Conservation (phyloP, 129 eudicot genomes). For the Heracleum sosnowskyi region DNA sequence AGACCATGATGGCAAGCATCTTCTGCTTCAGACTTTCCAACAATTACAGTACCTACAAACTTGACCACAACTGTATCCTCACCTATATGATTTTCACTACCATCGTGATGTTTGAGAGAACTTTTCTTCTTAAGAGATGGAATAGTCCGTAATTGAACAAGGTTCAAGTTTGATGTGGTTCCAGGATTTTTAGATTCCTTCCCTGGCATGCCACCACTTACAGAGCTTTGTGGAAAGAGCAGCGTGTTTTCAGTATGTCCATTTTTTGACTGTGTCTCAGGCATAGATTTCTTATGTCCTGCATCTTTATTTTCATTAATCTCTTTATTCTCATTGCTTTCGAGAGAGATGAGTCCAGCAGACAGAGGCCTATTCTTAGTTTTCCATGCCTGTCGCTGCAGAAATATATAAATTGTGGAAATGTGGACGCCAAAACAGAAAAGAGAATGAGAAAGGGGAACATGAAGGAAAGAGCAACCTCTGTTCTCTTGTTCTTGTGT, state of each 20-base stretch:
- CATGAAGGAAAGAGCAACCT: slow-evolving; percentile 24
- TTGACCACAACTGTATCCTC: slow-evolving; percentile 73
- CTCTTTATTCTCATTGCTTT: slow-evolving; percentile 12
- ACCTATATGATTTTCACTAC: slow-evolving; percentile 21
- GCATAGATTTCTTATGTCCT: slow-evolving; percentile 17
- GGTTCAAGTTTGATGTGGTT: slow-evolving; percentile 1
- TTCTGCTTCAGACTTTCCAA: slow-evolving; percentile 73
- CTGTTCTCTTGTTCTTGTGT: slow-evolving; percentile 49
- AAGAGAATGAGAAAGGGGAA: not conserved
- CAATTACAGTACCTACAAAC: slow-evolving; percentile 68
- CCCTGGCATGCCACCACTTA: slow-evolving; percentile 9
- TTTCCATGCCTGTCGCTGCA: slow-evolving; percentile 47
- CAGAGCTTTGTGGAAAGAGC: slow-evolving; percentile 19
- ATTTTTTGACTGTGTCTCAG: slow-evolving; percentile 15
- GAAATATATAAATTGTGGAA: slow-evolving; percentile 15
- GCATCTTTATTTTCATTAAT: slow-evolving; percentile 18
- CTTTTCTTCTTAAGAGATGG: slow-evolving; percentile 13
- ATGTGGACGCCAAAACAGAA: slow-evolving; percentile 2
- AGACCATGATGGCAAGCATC: slow-evolving; percentile 96
- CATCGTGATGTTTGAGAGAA: slow-evolving; percentile 7
- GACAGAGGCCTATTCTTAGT: slow-evolving; percentile 7
- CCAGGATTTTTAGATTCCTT: slow-evolving; percentile 5
- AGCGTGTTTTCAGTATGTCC: slow-evolving; percentile 18
- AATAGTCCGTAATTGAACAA: not conserved
- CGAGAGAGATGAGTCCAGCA: slow-evolving; percentile 9